Evolutionary conservation across 176 grass and related monocot species (phyloP).

Genomic region (Musa schizocarpa): DNA sequence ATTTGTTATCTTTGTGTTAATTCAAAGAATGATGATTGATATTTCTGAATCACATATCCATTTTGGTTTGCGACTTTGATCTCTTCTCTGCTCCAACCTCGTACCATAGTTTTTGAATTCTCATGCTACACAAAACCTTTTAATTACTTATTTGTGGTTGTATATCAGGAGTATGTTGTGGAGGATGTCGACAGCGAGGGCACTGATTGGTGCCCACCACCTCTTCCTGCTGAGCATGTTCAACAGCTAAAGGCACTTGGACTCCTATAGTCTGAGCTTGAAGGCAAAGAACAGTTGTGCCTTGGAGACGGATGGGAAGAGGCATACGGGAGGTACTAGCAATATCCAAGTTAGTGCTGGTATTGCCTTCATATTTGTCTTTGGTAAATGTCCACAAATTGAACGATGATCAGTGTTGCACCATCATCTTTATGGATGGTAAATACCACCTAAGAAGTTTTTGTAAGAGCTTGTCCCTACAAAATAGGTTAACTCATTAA

Average conservation of each 20-base stretch:
- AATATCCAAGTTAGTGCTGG: too few species aligned
- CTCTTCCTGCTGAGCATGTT: constrained; percentile 67
- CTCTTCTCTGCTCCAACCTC: too few species aligned
- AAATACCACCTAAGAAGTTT: too few species aligned
- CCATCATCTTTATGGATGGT: background rate
- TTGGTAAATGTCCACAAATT: background rate
- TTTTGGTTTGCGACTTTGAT: background rate
- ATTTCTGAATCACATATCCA: background rate
- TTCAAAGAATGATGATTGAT: background rate
- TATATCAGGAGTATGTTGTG: constrained; percentile 77
- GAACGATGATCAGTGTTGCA: background rate
- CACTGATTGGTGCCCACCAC: constrained; percentile 66
- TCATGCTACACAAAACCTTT: background rate
- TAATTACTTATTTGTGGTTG: background rate
- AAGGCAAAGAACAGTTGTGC: background rate
- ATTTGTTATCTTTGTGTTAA: background rate
- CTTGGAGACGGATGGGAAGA: background rate
- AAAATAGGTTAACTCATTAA: too few species aligned
- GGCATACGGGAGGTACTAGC: background rate
- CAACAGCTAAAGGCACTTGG: constrained; percentile 87
- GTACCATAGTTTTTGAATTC: background rate
- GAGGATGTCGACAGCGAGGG: constrained; percentile 80
- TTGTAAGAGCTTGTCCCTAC: too few species aligned
- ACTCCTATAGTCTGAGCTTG: constrained; percentile 42
- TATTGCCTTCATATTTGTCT: background rate